Percentiles rank a stretch among this genome's conserved stretches.
Conservation (phyloP, 768 basidiomycete genomes). For the Mycena vulgaris region DNA sequence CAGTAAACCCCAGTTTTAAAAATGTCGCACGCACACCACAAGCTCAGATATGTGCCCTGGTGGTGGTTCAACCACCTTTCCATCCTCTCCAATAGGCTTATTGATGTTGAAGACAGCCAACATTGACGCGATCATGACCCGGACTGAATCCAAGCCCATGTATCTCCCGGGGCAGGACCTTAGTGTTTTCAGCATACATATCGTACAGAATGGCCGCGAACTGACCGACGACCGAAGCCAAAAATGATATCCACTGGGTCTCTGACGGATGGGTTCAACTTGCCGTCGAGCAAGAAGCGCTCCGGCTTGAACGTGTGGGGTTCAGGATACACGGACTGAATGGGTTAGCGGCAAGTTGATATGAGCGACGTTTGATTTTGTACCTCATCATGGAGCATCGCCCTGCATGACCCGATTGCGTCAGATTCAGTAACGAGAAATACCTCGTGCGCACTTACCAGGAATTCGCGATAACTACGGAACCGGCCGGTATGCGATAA, state of each 20-base stretch:
- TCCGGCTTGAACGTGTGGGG: slow-evolving; percentile 15
- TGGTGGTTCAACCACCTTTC: background rate
- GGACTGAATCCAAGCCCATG: background rate
- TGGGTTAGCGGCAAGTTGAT: background rate
- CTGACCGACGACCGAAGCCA: slow-evolving; percentile 24
- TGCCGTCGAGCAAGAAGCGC: slow-evolving; percentile 6
- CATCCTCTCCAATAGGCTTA: background rate
- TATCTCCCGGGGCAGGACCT: background rate
- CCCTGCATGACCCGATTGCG: background rate
- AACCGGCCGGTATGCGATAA: slow-evolving; percentile 36
- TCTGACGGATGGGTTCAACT: slow-evolving; percentile 8
- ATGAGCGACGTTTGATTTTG: background rate
- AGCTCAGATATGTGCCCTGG: background rate
- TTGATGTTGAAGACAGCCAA: slow-evolving; percentile 5
- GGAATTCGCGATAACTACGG: slow-evolving; percentile 17
- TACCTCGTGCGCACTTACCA: slow-evolving; percentile 15
- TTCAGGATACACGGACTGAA: slow-evolving; percentile 3
- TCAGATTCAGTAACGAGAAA: background rate
- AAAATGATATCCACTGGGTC: slow-evolving; percentile 1
- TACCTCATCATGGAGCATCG: slow-evolving; percentile 12
- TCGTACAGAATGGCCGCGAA: background rate
- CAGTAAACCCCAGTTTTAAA: background rate
- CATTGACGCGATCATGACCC: slow-evolving; percentile 9
- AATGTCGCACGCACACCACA: background rate
- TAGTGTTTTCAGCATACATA: background rate